Conservation (phyloP, 768 basidiomycete genomes). For the Galerina sulciceps region DNA sequence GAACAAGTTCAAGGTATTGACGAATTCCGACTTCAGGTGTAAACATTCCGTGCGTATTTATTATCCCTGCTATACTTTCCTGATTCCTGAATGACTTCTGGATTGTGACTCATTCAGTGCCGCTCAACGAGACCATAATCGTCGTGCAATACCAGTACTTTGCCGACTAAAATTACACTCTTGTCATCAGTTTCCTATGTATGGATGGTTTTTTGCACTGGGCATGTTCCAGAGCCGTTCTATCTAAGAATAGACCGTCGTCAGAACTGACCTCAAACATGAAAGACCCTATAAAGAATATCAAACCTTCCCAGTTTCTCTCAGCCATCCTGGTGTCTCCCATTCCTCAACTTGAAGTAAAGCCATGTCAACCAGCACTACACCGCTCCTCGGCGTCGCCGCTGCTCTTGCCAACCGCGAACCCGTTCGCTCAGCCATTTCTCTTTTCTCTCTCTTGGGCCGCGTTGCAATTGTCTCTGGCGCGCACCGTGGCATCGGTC, state of each 20-base stretch:
- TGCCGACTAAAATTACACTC: too few species aligned
- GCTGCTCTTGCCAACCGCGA: conserved; percentile 9
- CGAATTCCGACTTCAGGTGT: too few species aligned
- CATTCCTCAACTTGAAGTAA: background rate
- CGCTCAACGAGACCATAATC: too few species aligned
- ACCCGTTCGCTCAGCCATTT: conserved; percentile 18
- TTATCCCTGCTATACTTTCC: too few species aligned
- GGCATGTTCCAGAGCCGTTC: background rate
- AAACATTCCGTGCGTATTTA: too few species aligned
- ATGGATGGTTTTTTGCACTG: background rate
- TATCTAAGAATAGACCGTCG: background rate
- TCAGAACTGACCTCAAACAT: background rate
- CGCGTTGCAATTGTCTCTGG: conserved; percentile 30
- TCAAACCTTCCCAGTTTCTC: background rate
- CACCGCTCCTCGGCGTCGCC: conserved; percentile 4
- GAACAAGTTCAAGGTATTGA: too few species aligned
- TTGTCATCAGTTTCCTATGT: too few species aligned
- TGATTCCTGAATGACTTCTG: too few species aligned
- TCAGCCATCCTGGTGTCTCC: background rate
- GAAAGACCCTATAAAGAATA: background rate
- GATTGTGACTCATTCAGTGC: too few species aligned
- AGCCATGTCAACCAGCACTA: background rate
- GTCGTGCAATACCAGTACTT: too few species aligned
- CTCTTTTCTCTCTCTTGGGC: conserved; percentile 21
- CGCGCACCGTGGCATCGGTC: conserved; percentile 31